A percentile compares a stretch with the other conserved stretches of the same genome.
Conservation (phyloP, 768 basidiomycete genomes). For the Brasilioporus rufonigricans region DNA sequence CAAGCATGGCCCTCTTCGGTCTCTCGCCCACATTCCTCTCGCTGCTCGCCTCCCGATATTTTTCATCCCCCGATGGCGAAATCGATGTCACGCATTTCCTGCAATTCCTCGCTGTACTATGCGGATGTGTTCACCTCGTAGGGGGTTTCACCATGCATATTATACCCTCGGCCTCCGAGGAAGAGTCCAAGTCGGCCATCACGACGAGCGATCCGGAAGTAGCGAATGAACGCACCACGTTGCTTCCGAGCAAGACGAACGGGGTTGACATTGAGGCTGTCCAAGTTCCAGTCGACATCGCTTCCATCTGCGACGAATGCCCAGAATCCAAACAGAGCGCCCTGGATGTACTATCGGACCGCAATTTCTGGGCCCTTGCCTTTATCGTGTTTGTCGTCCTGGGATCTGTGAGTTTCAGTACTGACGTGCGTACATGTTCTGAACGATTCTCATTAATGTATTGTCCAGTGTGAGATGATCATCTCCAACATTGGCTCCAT, state of each 20-base stretch:
- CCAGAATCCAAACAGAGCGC: slow-evolving; percentile 23
- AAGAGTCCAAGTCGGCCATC: not conserved
- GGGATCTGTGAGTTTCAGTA: slow-evolving; percentile 57
- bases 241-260: slow-evolving; percentile 30
- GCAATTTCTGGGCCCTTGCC: slow-evolving; percentile 63
- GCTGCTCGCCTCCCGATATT: slow-evolving; percentile 57
- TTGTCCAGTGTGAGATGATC: slow-evolving; percentile 69
- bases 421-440: not conserved
- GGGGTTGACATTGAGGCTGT: slow-evolving; percentile 4
- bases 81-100: slow-evolving; percentile 51
- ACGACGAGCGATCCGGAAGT: slow-evolving; percentile 15
- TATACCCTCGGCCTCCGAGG: slow-evolving; percentile 10
- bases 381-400: slow-evolving; percentile 51
- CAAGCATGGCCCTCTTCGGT: slow-evolving; percentile 73
- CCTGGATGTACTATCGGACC: slow-evolving; percentile 49
- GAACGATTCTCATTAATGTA: not conserved
- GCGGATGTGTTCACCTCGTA: slow-evolving; percentile 51
- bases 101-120: slow-evolving; percentile 53
- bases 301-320: slow-evolving; percentile 25
- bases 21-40: slow-evolving; percentile 77
- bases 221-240: slow-evolving; percentile 28
- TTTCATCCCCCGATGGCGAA: slow-evolving; percentile 46
- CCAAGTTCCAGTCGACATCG: slow-evolving; percentile 19
- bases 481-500: slow-evolving; percentile 82
- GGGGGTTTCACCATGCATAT: slow-evolving; percentile 47